Percentiles rank a stretch among this genome's conserved stretches.
Evolutionary conservation across 2,329 filamentous ascomycete genomes (phyloP).

Genomic region (Diaporthe citriasiana): DNA sequence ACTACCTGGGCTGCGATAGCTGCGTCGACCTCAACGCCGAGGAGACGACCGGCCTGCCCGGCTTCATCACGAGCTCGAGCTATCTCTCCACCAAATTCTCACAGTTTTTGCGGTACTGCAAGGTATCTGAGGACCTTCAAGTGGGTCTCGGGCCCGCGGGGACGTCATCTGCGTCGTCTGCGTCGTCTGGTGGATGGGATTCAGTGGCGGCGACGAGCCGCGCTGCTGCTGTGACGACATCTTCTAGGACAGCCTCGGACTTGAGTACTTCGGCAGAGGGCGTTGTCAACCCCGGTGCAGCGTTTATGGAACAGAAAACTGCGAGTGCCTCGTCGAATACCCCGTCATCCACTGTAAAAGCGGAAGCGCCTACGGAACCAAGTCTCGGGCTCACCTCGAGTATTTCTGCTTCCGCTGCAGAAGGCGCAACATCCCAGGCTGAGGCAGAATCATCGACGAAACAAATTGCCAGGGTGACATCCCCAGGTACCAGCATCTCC

Average conservation of each 20-base stretch:
- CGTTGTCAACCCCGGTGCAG: too few relatives aligned
- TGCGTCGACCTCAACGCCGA: background rate
- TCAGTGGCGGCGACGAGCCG: too few relatives aligned
- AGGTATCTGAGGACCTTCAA: background rate
- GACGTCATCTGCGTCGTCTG: background rate
- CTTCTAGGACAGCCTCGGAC: background rate
- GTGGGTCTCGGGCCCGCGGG: background rate
- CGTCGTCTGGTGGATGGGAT: background rate
- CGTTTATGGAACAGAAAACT: background rate
- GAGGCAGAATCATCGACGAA: too few relatives aligned
- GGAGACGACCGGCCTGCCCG: background rate
- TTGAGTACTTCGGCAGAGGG: background rate
- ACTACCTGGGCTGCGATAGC: background rate
- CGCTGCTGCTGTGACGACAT: too few relatives aligned
- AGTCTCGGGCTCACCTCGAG: background rate
- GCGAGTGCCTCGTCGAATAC: background rate
- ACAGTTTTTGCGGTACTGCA: background rate
- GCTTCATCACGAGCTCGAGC: background rate
- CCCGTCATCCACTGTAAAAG: background rate
- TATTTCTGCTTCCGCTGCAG: too few relatives aligned
- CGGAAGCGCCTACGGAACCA: background rate
- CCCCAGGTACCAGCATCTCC: too few relatives aligned
- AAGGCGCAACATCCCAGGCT: too few relatives aligned
- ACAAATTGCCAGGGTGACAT: too few relatives aligned
- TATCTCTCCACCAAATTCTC: background rate